Evolutionary conservation across 2,329 filamentous ascomycete species (phyloP).

Genomic region (Nannizzia gypsea): DNA sequence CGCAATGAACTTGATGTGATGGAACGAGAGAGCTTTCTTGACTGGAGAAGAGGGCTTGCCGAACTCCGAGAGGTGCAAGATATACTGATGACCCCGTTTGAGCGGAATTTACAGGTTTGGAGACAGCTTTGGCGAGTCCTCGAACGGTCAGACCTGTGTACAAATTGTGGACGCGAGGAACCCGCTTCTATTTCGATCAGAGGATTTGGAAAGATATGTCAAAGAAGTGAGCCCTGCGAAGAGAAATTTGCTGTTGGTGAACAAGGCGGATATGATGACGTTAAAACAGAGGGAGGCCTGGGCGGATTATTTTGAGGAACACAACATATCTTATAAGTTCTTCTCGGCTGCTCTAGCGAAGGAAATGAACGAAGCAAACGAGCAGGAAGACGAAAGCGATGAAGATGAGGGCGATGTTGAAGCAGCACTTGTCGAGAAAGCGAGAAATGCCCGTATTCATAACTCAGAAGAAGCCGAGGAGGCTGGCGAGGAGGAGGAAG

Average conservation of each 20-base stretch:
- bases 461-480: slow-evolving; percentile 13
- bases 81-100: slow-evolving; percentile 92
- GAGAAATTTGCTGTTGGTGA: slow-evolving; percentile 83
- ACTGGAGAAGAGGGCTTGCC: slow-evolving; percentile 82
- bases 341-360: slow-evolving; percentile 91
- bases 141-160: slow-evolving; percentile 85
- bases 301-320: slow-evolving; percentile 73
- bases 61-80: slow-evolving; percentile 91
- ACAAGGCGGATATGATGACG: slow-evolving; percentile 99
- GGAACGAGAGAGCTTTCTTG: slow-evolving; percentile 69
- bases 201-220: slow-evolving; percentile 87
- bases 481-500: slow-evolving; percentile 21
- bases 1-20: slow-evolving; percentile 64
- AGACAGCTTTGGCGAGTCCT: slow-evolving; percentile 96
- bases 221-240: slow-evolving; percentile 83
- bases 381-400: slow-evolving; percentile 36
- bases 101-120: slow-evolving; percentile 96
- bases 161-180: slow-evolving; percentile 98
- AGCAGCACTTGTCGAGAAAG: neutral
- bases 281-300: slow-evolving; percentile 66
- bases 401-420: slow-evolving; percentile 19
- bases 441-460: neutral
- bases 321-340: slow-evolving; percentile 82
- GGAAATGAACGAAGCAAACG: slow-evolving; percentile 66
- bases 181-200: slow-evolving; percentile 83